Evolutionary conservation across 2,329 filamentous ascomycete species (phyloP).

Genomic region (Scolecobasidium constrictum): DNA sequence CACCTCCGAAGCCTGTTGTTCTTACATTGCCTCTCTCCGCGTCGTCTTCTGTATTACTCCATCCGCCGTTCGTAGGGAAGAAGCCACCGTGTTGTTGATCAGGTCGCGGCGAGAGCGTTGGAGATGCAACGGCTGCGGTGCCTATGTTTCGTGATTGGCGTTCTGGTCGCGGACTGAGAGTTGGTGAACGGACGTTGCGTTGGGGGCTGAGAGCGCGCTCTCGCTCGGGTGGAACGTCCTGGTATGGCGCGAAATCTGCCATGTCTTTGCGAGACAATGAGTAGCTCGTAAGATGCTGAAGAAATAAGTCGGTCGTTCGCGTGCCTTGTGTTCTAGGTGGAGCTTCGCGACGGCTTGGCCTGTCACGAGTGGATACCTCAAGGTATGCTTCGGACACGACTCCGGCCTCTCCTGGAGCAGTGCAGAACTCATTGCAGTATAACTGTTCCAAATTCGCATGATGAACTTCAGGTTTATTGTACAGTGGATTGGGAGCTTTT

Average conservation of each 20-base stretch:
- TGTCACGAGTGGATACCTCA: too few relatives aligned
- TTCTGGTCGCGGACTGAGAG: conserved; percentile 34
- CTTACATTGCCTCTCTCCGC: conserved; percentile 15
- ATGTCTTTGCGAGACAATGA: too few relatives aligned
- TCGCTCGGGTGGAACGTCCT: conserved; percentile 80
- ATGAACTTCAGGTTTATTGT: too few relatives aligned
- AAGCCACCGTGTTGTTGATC: not conserved
- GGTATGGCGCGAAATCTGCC: conserved; percentile 85
- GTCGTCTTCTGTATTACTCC: conserved; percentile 19
- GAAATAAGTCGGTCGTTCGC: too few relatives aligned
- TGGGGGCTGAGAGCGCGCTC: conserved; percentile 63
- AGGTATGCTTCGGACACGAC: too few relatives aligned
- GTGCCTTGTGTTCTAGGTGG: too few relatives aligned
- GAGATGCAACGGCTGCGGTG: conserved; percentile 12
- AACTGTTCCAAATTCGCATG: too few relatives aligned
- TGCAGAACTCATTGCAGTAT: too few relatives aligned
- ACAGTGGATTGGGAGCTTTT: too few relatives aligned
- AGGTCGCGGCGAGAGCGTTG: not conserved
- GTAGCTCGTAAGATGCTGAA: too few relatives aligned
- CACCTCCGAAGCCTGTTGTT: conserved; percentile 19
- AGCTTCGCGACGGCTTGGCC: too few relatives aligned
- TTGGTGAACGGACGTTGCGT: conserved; percentile 45
- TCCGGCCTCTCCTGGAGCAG: too few relatives aligned
- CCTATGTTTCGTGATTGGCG: conserved; percentile 25
- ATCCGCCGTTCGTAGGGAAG: conserved; percentile 15